Evolutionary conservation across 1,284 basidiomycete species (phyloP).

Genomic region (Rhodotorula sp.): DNA sequence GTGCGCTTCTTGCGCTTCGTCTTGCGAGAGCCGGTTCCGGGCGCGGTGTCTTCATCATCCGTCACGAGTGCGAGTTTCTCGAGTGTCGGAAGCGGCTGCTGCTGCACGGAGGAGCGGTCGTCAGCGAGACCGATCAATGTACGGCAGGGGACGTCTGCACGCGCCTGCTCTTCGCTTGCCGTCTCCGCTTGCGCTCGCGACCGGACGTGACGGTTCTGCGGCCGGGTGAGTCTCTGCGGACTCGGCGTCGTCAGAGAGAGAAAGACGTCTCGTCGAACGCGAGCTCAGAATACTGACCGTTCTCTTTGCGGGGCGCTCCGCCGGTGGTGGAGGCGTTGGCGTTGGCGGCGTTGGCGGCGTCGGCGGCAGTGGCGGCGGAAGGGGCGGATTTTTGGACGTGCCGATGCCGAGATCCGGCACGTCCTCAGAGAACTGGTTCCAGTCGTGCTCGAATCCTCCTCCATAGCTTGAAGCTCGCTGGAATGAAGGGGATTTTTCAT

Average conservation of each 20-base stretch:
- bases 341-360: too few relatives aligned
- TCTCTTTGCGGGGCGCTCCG: background rate
- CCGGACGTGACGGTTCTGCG: background rate
- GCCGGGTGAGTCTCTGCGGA: too few relatives aligned
- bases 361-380: background rate
- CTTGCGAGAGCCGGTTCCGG: background rate
- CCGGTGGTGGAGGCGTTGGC: background rate
- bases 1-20: background rate
- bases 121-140: background rate
- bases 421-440: background rate
- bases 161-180: too few relatives aligned
- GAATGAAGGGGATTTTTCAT: too few relatives aligned
- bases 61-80: too few relatives aligned
- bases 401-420: conserved; percentile 1
- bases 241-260: too few relatives aligned
- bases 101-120: background rate
- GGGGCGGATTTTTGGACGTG: background rate
- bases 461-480: background rate
- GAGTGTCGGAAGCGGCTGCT: too few relatives aligned
- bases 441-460: background rate
- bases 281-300: too few relatives aligned
- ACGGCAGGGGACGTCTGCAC: background rate
- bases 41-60: background rate
- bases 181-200: background rate
- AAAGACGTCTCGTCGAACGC: too few relatives aligned